Percentiles rank a stretch among this genome's conserved stretches.
Conservation (phyloP, 768 basidiomycete species). For the Boletellus sp. region DNA sequence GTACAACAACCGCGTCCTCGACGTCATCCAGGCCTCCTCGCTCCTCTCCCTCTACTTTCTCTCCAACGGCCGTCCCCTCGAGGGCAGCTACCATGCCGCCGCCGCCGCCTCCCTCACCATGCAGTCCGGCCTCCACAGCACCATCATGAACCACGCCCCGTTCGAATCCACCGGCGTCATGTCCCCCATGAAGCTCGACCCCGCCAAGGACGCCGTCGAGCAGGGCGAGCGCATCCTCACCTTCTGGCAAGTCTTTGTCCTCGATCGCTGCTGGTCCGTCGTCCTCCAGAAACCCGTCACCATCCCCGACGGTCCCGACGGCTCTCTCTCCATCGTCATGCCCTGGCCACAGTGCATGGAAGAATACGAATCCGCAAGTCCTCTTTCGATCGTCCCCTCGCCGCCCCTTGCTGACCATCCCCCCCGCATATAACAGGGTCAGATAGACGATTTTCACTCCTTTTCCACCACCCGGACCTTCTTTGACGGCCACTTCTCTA, state of each 20-base stretch:
- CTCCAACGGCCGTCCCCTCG: constrained; percentile 70
- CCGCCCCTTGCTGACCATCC: constrained; percentile 13
- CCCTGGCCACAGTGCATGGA: constrained; percentile 76
- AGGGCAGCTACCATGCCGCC: constrained; percentile 74
- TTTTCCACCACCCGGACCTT: constrained; percentile 62
- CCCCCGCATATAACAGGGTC: constrained; percentile 56
- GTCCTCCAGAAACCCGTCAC: constrained; percentile 63
- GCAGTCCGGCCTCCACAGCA: constrained; percentile 65
- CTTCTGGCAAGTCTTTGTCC: constrained; percentile 81
- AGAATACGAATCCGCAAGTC: constrained; percentile 67
- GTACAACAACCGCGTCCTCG: constrained; percentile 51
- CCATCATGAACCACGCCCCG: constrained; percentile 31
- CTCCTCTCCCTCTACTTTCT: constrained; percentile 74
- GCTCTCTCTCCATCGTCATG: constrained; percentile 57
- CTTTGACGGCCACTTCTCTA: constrained; percentile 54
- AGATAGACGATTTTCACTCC: constrained; percentile 46
- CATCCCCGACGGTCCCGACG: constrained; percentile 60
- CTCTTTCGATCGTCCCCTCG: constrained; percentile 5
- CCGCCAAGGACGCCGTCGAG: constrained; percentile 53
- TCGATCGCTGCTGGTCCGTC: constrained; percentile 81
- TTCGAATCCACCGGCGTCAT: constrained; percentile 36
- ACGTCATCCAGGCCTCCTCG: constrained; percentile 74
- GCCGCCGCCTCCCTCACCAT: constrained; percentile 71
- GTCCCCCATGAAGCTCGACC: constrained; percentile 47
- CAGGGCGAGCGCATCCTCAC: constrained; percentile 70